These are phyloP conservation scores for Bipolaris gigantea DNA, from an alignment of 2,329 filamentous ascomycete species.

Conservation along the genomic window DNA sequence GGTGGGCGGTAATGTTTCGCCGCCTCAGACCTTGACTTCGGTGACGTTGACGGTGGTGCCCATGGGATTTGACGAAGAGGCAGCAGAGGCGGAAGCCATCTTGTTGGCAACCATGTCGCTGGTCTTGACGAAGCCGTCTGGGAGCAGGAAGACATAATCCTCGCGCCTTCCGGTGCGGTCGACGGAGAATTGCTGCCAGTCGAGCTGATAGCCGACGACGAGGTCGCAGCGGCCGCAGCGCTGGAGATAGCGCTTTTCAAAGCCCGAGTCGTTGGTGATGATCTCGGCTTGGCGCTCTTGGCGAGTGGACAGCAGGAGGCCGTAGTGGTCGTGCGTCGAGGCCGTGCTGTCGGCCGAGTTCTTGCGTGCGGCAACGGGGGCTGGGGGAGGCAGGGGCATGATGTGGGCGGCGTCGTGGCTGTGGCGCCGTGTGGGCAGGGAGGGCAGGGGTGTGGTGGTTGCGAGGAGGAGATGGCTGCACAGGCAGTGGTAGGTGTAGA, in stretches of 20 bases:
- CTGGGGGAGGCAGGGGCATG: constrained; percentile 54
- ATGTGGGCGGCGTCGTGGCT: constrained; percentile 60
- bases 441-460: constrained; percentile 56
- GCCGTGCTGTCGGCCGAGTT: constrained; percentile 12
- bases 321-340: constrained; percentile 46
- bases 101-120: constrained; percentile 55
- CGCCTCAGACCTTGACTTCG: constrained; percentile 28
- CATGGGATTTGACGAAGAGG: constrained; percentile 11
- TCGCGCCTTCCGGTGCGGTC: constrained; percentile 42
- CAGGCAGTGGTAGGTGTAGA: constrained; percentile 65
- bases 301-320: constrained; percentile 54
- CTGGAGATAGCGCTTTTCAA: constrained; percentile 65
- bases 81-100: constrained; percentile 13
- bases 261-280: constrained; percentile 62
- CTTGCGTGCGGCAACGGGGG: constrained; percentile 16
- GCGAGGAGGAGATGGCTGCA: constrained; percentile 67
- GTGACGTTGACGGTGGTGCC: constrained; percentile 20
- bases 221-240: constrained; percentile 64
- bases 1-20: background rate
- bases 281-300: constrained; percentile 55
- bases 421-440: constrained; percentile 56
- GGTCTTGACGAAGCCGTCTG: constrained; percentile 61
- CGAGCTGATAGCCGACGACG: constrained; percentile 65
- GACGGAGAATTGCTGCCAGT: constrained; percentile 52
- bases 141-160: constrained; percentile 62